A percentile compares a stretch with the other conserved stretches of the same genome.
Conservation (phyloP, 2,329 filamentous ascomycete genomes). For the Nemania serpens region DNA sequence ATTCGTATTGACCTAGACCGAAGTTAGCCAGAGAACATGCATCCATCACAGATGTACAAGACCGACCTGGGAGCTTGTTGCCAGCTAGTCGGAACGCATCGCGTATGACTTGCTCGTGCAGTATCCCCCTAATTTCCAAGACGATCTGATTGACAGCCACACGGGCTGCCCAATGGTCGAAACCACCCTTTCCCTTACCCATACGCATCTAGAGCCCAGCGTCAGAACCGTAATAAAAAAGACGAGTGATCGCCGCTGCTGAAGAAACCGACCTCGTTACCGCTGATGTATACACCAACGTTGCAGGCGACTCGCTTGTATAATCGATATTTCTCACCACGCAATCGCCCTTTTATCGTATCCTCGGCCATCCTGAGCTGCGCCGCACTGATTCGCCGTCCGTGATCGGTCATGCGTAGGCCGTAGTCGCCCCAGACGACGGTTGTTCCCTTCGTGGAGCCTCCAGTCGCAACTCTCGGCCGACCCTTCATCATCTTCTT, state of each 20-base stretch:
- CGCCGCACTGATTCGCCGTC: slow-evolving; percentile 84
- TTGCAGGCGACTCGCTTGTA: slow-evolving; percentile 93
- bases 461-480: slow-evolving; percentile 85
- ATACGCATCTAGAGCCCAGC: slow-evolving; percentile 72
- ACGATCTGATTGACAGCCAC: slow-evolving; percentile 89
- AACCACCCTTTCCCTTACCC: slow-evolving; percentile 98
- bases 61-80: slow-evolving; percentile 88
- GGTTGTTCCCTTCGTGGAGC: slow-evolving; percentile 89
- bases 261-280: slow-evolving; percentile 73
- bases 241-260: background rate
- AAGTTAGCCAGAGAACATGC: slow-evolving; percentile 22
- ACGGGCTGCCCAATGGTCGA: slow-evolving; percentile 94
- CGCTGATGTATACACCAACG: slow-evolving; percentile 92
- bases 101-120: slow-evolving; percentile 92
- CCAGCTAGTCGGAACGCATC: slow-evolving; percentile 94
- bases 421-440: slow-evolving; percentile 97
- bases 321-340: slow-evolving; percentile 89
- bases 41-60: background rate
- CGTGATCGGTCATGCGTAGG: slow-evolving; percentile 89
- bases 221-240: slow-evolving; percentile 17
- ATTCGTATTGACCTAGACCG: slow-evolving; percentile 76
- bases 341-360: slow-evolving; percentile 84
- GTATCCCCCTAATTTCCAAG: slow-evolving; percentile 87
- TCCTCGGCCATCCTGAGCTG: slow-evolving; percentile 92
- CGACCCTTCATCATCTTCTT: slow-evolving; percentile 91